Percentiles rank a stretch among this genome's conserved stretches.
Conservation (phyloP, 192 early-diverging fungal genomes). For the Podila horticola region DNA sequence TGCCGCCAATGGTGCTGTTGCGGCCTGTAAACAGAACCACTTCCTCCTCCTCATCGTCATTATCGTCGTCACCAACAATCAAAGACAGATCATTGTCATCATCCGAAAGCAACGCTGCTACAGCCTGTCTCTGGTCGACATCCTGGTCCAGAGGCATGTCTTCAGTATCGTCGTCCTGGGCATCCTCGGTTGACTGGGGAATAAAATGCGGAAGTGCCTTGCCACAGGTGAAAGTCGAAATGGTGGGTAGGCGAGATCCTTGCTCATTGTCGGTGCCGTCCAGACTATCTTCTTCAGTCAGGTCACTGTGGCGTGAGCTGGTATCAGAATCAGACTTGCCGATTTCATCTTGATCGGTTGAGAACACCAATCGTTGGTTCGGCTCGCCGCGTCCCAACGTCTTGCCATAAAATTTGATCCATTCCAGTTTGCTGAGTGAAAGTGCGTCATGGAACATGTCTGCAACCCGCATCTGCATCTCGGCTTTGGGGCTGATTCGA, state of each 20-base stretch:
- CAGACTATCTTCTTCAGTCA: background rate
- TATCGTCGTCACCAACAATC: conserved; percentile 41
- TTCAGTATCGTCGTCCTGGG: background rate
- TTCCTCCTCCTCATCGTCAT: conserved; percentile 53
- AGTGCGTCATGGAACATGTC: conserved; percentile 51
- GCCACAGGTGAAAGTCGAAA: no score
- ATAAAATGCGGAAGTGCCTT: no score
- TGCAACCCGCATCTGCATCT: conserved; percentile 50
- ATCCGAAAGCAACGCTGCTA: conserved; percentile 39
- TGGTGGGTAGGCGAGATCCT: no score
- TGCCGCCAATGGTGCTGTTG: conserved; percentile 20
- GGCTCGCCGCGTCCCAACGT: conserved; percentile 3
- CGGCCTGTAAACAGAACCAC: conserved; percentile 57
- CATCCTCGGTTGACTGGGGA: no score
- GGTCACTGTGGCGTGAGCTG: conserved; percentile 4
- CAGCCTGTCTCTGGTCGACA: conserved; percentile 29
- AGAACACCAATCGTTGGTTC: conserved; percentile 25
- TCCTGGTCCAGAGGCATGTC: conserved; percentile 9
- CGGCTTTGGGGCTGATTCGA: conserved; percentile 46
- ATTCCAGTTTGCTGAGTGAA: conserved; percentile 21
- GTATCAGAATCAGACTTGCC: conserved; percentile 8
- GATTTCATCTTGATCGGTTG: conserved; percentile 15
- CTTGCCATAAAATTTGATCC: conserved; percentile 35
- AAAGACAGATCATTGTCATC: conserved; percentile 46
- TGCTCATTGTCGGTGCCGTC: background rate